Percentiles rank a stretch among this genome's conserved stretches.
These are phyloP conservation scores for Komagataella ulmi DNA, from an alignment of 805 yeast species.

Conservation along the genomic window DNA sequence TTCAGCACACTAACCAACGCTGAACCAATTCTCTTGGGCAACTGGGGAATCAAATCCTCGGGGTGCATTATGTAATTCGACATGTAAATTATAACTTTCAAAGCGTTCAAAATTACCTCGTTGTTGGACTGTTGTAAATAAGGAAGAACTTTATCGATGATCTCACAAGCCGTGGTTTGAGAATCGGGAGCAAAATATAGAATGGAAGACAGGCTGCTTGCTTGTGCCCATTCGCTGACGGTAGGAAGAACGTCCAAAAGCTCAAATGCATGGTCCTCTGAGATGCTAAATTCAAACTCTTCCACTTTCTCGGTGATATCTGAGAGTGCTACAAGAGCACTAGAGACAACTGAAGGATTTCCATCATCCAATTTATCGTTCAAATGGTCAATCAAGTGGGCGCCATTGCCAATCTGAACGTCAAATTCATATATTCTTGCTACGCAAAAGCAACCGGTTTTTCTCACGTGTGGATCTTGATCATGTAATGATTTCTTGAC, in stretches of 20 bases:
- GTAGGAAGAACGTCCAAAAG: conserved; percentile 24
- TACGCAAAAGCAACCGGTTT: conserved; percentile 56
- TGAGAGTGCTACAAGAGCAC: conserved; percentile 55
- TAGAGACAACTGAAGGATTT: conserved; percentile 49
- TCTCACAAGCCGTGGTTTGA: conserved; percentile 45
- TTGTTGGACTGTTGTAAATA: conserved; percentile 71
- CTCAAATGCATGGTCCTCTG: conserved; percentile 28
- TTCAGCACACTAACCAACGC: conserved; percentile 57
- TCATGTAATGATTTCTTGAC: conserved; percentile 25
- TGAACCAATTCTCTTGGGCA: conserved; percentile 48
- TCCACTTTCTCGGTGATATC: conserved; percentile 48
- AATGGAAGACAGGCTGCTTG: conserved; percentile 50
- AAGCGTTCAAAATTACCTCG: conserved; percentile 65
- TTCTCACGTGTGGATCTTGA: conserved; percentile 45
- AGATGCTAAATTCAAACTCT: conserved; percentile 38
- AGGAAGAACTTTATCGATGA: conserved; percentile 57
- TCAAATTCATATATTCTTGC: conserved; percentile 53
- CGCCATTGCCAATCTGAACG: conserved; percentile 26
- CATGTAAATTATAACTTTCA: conserved; percentile 59
- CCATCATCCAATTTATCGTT: conserved; percentile 43
- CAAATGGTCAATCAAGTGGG: conserved; percentile 31
- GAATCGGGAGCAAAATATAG: conserved; percentile 60
- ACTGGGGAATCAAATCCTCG: conserved; percentile 37
- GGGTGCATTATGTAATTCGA: conserved; percentile 55
- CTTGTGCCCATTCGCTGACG: conserved; percentile 66